phyloP scores from a whole-genome alignment of 192 early-diverging fungal genomes.

The Endogone sp. region DNA sequence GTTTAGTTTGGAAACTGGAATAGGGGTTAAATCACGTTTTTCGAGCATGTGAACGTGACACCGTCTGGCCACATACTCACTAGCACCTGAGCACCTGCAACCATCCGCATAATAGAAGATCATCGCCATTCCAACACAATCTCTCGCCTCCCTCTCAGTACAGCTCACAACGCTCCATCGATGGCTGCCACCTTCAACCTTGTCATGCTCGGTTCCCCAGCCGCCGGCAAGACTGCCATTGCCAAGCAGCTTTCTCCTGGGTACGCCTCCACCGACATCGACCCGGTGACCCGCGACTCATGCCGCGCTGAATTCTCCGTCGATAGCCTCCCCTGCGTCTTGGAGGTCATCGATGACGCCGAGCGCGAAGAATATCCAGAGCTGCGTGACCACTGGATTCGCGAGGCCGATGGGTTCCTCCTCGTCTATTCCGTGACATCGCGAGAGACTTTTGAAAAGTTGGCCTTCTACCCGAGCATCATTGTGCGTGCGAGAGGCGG shows the following conservation, averaged over 20 bases:
- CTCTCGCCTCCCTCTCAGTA: too few species aligned
- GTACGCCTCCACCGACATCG: not conserved
- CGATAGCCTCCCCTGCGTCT: not conserved
- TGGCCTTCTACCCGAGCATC: not conserved
- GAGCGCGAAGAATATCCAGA: not conserved
- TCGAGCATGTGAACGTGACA: too few species aligned
- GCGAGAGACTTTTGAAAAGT: not conserved
- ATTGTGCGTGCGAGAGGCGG: constrained; percentile 3
- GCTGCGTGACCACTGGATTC: not conserved
- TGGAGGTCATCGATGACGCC: not conserved
- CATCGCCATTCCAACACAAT: too few species aligned
- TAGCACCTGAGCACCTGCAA: too few species aligned
- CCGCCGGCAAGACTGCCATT: not conserved
- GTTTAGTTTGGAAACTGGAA: too few species aligned
- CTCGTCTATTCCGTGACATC: not conserved
- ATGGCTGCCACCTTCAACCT: too few species aligned
- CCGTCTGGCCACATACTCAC: too few species aligned
- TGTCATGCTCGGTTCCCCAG: not conserved
- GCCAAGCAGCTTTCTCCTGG: not conserved
- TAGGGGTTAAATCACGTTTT: too few species aligned
- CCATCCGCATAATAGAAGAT: too few species aligned
- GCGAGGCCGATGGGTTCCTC: not conserved
- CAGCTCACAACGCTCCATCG: too few species aligned
- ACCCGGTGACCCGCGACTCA: not conserved
- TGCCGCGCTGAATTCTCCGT: not conserved